A percentile compares a stretch with the other conserved stretches of the same genome.
Evolutionary conservation across 2,329 filamentous ascomycete genomes (phyloP).

Genomic region (Capronia coronata): DNA sequence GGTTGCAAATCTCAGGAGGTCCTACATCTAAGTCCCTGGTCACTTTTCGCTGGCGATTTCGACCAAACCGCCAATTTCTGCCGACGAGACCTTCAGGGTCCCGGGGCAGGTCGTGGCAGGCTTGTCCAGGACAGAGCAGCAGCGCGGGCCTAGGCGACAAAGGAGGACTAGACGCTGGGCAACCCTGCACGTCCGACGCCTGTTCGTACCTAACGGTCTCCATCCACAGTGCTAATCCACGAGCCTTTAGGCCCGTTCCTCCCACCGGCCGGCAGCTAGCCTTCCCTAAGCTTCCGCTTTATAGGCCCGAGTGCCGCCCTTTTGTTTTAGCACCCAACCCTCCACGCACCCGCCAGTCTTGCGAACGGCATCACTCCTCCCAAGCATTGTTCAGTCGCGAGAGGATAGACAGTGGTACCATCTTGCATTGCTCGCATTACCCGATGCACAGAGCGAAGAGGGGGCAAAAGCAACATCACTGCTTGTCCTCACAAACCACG

Average conservation of each 20-base stretch:
- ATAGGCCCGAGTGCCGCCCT: constrained; percentile 21
- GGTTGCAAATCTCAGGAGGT: constrained; percentile 3
- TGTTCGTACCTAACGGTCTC: constrained; percentile 7
- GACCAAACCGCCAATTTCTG: constrained; percentile 19
- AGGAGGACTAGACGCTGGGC: constrained; percentile 14
- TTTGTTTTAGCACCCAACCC: constrained; percentile 17
- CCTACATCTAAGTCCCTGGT: background rate
- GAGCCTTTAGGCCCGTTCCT: constrained; percentile 23
- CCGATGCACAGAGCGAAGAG: background rate
- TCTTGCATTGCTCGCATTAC: background rate
- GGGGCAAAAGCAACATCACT: constrained; percentile 4
- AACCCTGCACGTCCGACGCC: constrained; percentile 12
- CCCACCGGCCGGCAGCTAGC: constrained; percentile 18
- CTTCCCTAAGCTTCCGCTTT: constrained; percentile 15
- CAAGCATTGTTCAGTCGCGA: constrained; percentile 8
- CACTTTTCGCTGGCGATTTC: constrained; percentile 11
- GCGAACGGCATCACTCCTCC: constrained; percentile 7
- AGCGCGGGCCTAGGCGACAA: constrained; percentile 17
- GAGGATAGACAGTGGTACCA: background rate
- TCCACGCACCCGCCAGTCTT: constrained; percentile 4
- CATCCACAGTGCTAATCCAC: background rate
- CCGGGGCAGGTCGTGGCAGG: constrained; percentile 6
- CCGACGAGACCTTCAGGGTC: constrained; percentile 5
- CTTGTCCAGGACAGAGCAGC: constrained; percentile 14
- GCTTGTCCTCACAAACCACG: constrained; percentile 4